phyloP scores from a whole-genome alignment of 345 rosid species.

The Gossypium bickii region DNA sequence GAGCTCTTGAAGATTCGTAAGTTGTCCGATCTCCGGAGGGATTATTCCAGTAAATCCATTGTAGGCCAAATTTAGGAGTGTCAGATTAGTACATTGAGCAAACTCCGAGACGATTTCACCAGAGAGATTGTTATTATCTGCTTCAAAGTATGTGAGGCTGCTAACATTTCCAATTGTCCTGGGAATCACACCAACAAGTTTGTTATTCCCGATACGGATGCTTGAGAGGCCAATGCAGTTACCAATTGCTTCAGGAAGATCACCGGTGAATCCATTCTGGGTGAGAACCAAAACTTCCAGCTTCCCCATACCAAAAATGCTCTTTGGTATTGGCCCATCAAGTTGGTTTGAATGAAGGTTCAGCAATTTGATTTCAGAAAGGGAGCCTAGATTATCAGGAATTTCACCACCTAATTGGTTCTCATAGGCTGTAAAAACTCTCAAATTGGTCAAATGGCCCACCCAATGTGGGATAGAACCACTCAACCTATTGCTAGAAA shows the following conservation, averaged over 20 bases:
- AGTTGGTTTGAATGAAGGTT: conserved; percentile 91
- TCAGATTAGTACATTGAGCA: conserved; percentile 75
- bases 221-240: conserved; percentile 73
- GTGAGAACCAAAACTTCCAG: conserved; percentile 78
- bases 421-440: conserved; percentile 57
- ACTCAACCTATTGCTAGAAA: conserved; percentile 60
- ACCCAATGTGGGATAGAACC: conserved; percentile 75
- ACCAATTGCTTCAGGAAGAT: conserved; percentile 71
- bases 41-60: conserved; percentile 77
- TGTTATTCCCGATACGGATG: conserved; percentile 80
- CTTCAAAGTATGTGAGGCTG: conserved; percentile 92
- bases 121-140: conserved; percentile 73
- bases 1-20: conserved; percentile 75
- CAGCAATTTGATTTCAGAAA: conserved; percentile 62
- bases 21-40: conserved; percentile 71
- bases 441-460: conserved; percentile 59
- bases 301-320: conserved; percentile 76
- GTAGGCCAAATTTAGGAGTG: conserved; percentile 75
- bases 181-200: conserved; percentile 75
- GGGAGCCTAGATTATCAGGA: conserved; percentile 59
- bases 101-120: conserved; percentile 78
- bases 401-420: conserved; percentile 63
- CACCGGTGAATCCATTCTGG: conserved; percentile 64
- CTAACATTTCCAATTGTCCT: conserved; percentile 67
- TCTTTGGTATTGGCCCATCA: conserved; percentile 65